Base-by-base conservation (phyloP, 352 stramenopile genomes). In the Phytophthora agathidicida region DNA sequence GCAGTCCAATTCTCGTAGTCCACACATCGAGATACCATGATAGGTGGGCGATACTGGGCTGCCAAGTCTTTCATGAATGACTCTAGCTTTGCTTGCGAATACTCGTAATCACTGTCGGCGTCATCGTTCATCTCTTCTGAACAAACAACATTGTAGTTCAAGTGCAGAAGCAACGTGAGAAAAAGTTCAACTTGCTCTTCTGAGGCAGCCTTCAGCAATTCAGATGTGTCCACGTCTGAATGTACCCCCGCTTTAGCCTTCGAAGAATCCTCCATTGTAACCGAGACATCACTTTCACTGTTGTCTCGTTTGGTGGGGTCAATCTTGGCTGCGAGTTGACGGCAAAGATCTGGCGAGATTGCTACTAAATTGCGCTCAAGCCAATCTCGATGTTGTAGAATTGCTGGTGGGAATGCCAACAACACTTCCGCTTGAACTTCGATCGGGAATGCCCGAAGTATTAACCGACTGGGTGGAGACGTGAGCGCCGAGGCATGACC, bases 1-100 rank as follows among this genome's bases (percentile, higher is more conserved):
- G 84, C 86, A 17, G 68, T 80, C 86, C 86, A 96, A 49, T 96
- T 94, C 11, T 70, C 78, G 30, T 86, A 94, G 65, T 96, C 86
- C 6, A 91, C 73, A 60, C 84, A 94, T 6, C 86, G 80, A 23
- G 86, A 64, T 16, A 93, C 73, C 66, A 96, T 76, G 11, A 91
- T 75, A 3, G 86, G 85, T 5, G 86, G 84, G 0, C 86, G 84
- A 56, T 94, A 96, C 39, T 77, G 77, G 8, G 69, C 32, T n/a
- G 73, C 75, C 16, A 91, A 73, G 20, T 77, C 53, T 14, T 75
- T 86, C 45, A 96, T 44, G 1, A 85, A 44, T 30, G 36, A 37
- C 53, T 94, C 80, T 32, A 96, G 66, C 11, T 61, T 61, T 19
- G 24, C 19, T 68, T 94, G 84, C 9, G 76, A 76, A 43, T 78